These are phyloP conservation scores for Cardamine occulta DNA, from an alignment of 345 rosid genomes.

Conservation along the genomic window DNA sequence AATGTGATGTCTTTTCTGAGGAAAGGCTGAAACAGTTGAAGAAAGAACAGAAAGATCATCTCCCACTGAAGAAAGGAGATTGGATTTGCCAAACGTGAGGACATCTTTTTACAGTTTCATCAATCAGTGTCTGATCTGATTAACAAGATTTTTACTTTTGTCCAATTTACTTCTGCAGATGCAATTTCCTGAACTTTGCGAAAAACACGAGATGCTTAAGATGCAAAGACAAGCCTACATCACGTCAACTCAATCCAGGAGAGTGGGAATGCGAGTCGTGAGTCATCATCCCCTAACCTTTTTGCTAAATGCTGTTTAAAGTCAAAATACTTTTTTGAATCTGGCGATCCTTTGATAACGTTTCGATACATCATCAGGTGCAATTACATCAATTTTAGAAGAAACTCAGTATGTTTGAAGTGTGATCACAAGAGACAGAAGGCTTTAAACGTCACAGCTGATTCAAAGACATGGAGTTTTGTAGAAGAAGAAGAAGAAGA, in stretches of 20 bases:
- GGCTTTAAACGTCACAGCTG: conserved; percentile 45
- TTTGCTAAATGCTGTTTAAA: conserved; percentile 1
- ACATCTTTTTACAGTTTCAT: conserved; percentile 8
- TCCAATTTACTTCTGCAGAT: conserved; percentile 51
- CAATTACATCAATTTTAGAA: conserved; percentile 81
- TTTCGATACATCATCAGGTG: conserved; percentile 50
- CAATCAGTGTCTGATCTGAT: not conserved
- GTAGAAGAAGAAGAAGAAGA: conserved; percentile 46
- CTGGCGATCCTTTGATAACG: not conserved
- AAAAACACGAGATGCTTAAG: conserved; percentile 78
- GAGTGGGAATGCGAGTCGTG: conserved; percentile 98
- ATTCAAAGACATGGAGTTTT: conserved; percentile 55
- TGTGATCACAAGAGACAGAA: conserved; percentile 79
- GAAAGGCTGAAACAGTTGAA: conserved; percentile 65
- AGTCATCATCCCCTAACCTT: conserved; percentile 42
- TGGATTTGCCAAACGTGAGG: conserved; percentile 81
- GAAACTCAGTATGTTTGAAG: conserved; percentile 79
- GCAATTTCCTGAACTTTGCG: conserved; percentile 83
- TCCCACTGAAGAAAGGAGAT: conserved; percentile 90
- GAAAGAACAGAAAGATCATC: conserved; percentile 68
- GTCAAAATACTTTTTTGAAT: not conserved
- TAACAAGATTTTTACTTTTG: not conserved
- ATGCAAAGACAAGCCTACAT: conserved; percentile 79
- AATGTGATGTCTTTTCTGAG: conserved; percentile 59
- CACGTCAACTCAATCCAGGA: conserved; percentile 81